Conservation (phyloP, 2,329 filamentous ascomycete genomes). For the Colletotrichum simmondsii region DNA sequence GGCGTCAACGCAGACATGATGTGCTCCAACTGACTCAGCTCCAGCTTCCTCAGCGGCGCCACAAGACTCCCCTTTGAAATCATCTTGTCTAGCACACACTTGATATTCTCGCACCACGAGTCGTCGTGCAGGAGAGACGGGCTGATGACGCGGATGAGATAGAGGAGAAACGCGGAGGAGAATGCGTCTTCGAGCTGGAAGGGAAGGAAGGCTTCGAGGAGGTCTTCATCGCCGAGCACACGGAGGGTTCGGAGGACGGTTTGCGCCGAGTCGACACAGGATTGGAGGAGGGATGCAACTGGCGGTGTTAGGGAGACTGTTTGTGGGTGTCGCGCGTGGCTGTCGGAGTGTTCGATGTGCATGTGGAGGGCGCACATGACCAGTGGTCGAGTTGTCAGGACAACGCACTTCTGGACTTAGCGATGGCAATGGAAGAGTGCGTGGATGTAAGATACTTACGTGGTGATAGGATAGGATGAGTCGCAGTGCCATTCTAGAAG, state of each 20-base stretch:
- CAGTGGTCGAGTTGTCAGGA: constrained; percentile 31
- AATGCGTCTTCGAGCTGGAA: constrained; percentile 55
- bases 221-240: constrained; percentile 39
- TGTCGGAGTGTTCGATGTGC: constrained; percentile 34
- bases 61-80: constrained; percentile 50
- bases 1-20: constrained; percentile 48
- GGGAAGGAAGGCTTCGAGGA: constrained; percentile 49
- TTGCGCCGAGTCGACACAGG: constrained; percentile 34
- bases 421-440: fast-evolving
- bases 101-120: constrained; percentile 48
- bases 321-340: not conserved
- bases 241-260: constrained; percentile 33
- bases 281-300: constrained; percentile 30
- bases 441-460: constrained; percentile 1
- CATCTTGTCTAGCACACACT: constrained; percentile 49
- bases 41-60: constrained; percentile 48
- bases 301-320: constrained; percentile 25
- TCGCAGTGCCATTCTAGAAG: constrained; percentile 33
- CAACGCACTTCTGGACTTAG: constrained; percentile 26
- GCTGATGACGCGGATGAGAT: constrained; percentile 44
- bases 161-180: constrained; percentile 52
- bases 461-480: constrained; percentile 39
- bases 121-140: constrained; percentile 47
- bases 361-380: constrained; percentile 42
- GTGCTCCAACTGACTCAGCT: constrained; percentile 49